A percentile compares a stretch with the other conserved stretches of the same genome.
Evolutionary conservation across 2,329 filamentous ascomycete genomes (phyloP).

Genomic region (Aspergillus luchuensis): DNA sequence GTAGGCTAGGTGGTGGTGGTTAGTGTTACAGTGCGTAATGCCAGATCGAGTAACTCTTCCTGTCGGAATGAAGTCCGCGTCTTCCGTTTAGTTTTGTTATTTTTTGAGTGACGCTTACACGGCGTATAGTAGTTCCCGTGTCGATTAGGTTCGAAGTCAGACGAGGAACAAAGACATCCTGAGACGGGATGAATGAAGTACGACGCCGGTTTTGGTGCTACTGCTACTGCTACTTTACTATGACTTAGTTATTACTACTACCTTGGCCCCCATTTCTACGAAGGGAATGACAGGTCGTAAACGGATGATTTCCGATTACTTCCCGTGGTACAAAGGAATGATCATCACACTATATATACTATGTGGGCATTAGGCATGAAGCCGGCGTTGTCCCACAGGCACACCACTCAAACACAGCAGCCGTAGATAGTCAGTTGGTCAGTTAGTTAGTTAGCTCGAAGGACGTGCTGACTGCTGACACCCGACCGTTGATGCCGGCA

Average conservation of each 20-base stretch:
- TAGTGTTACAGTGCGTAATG: not conserved
- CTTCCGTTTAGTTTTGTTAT: not conserved
- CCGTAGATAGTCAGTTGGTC: not conserved
- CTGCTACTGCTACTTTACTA: not conserved
- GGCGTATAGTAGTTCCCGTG: slow-evolving; percentile 1
- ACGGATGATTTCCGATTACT: not conserved
- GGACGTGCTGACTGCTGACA: slow-evolving; percentile 1
- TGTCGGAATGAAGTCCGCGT: not conserved
- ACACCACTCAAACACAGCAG: not conserved
- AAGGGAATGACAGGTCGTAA: slow-evolving; percentile 2
- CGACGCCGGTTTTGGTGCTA: not conserved
- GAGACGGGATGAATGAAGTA: not conserved
- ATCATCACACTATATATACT: not conserved
- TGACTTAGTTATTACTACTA: too few species aligned
- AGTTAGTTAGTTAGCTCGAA: not conserved
- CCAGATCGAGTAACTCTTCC: not conserved
- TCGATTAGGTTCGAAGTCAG: slow-evolving; percentile 12
- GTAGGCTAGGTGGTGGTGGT: too few species aligned
- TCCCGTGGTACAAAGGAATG: not conserved
- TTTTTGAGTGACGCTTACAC: not conserved
- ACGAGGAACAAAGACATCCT: not conserved
- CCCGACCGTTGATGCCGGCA: slow-evolving; percentile 14
- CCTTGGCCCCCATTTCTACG: not conserved
- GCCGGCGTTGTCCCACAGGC: not conserved
- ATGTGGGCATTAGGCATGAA: not conserved